A percentile compares a stretch with the other conserved stretches of the same genome.
phyloP scores from a whole-genome alignment of 2,329 filamentous ascomycete species.

The Trichoderma oligosporum region DNA sequence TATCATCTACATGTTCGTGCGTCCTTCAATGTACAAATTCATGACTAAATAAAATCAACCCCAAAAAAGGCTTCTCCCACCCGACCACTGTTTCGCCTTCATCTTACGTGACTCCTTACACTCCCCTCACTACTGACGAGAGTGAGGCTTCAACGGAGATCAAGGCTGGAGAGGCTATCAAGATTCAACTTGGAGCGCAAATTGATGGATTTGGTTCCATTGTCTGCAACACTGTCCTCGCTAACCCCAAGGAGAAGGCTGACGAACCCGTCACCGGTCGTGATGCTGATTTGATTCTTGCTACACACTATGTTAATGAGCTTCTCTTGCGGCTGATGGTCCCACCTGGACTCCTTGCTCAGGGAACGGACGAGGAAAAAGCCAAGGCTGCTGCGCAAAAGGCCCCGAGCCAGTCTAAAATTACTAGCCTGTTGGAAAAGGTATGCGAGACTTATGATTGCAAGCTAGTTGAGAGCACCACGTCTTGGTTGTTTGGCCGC shows the following conservation, averaged over 20 bases:
- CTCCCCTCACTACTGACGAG: slow-evolving; percentile 80
- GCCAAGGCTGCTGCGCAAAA: slow-evolving; percentile 82
- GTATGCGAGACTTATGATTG: slow-evolving; percentile 86
- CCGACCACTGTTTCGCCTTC: slow-evolving; percentile 93
- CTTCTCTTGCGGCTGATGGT: slow-evolving; percentile 86
- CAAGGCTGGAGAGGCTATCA: slow-evolving; percentile 82
- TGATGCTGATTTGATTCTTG: slow-evolving; percentile 80
- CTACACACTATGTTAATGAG: slow-evolving; percentile 94
- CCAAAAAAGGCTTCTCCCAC: slow-evolving; percentile 70
- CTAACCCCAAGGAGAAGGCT: slow-evolving; percentile 58
- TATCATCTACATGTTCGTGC: background rate
- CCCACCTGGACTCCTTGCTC: slow-evolving; percentile 78
- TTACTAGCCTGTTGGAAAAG: slow-evolving; percentile 85
- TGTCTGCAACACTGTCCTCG: slow-evolving; percentile 86
- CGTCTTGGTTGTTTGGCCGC: slow-evolving; percentile 91
- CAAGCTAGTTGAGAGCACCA: slow-evolving; percentile 95
- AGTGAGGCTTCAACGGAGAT: slow-evolving; percentile 77
- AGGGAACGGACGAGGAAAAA: slow-evolving; percentile 90
- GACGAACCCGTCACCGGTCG: slow-evolving; percentile 68
- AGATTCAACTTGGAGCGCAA: slow-evolving; percentile 98
- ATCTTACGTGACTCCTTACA: slow-evolving; percentile 95
- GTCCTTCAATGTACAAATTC: background rate
- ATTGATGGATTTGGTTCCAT: slow-evolving; percentile 97
- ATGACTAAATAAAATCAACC: background rate
- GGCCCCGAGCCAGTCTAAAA: slow-evolving; percentile 78